These are phyloP conservation scores for Trypanosoma congolense DNA, from an alignment of 208 protist genomes.

Conservation along the genomic window DNA sequence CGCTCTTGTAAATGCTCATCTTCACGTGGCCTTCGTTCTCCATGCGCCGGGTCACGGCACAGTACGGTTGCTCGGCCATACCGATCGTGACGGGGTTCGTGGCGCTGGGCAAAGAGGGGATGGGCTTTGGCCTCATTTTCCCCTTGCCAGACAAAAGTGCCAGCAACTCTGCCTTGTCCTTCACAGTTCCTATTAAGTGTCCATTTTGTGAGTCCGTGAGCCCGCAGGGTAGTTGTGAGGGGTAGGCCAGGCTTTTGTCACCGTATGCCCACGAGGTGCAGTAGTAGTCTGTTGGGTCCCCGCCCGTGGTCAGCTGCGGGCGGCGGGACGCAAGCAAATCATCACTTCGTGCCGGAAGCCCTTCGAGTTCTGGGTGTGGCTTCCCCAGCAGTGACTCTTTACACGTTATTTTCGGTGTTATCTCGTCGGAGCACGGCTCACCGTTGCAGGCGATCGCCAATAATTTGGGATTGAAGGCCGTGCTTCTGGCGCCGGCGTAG, in stretches of 20 bases:
- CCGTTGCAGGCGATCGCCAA: constrained; percentile 30
- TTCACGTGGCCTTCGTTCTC: constrained; percentile 70
- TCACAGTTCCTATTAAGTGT: constrained; percentile 34
- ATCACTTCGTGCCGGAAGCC: constrained; percentile 1
- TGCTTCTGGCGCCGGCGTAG: constrained; percentile 48
- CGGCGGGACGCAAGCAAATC: constrained; percentile 22
- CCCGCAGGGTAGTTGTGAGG: constrained; percentile 61
- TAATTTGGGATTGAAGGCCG: constrained; percentile 51
- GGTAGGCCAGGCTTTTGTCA: constrained; percentile 59
- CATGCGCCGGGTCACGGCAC: constrained; percentile 47
- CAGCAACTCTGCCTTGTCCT: constrained; percentile 61
- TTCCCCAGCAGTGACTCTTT: constrained; percentile 50
- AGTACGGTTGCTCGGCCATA: constrained; percentile 34
- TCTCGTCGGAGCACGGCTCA: constrained; percentile 32
- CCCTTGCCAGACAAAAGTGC: constrained; percentile 42
- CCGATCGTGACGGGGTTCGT: constrained; percentile 68
- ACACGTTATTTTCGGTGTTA: constrained; percentile 70
- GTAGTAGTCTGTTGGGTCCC: constrained; percentile 38
- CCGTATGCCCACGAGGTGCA: constrained; percentile 77
- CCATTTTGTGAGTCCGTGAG: constrained; percentile 40
- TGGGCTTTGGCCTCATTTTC: constrained; percentile 8
- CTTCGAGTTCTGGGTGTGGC: constrained; percentile 6
- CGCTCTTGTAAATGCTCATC: constrained; percentile 62
- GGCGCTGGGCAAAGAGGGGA: constrained; percentile 28
- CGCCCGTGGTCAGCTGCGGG: constrained; percentile 17